Evolutionary conservation across 1,284 basidiomycete genomes (phyloP), one percentile per base, ranked within the genome.

Genomic region (Cerrena zonata): DNA sequence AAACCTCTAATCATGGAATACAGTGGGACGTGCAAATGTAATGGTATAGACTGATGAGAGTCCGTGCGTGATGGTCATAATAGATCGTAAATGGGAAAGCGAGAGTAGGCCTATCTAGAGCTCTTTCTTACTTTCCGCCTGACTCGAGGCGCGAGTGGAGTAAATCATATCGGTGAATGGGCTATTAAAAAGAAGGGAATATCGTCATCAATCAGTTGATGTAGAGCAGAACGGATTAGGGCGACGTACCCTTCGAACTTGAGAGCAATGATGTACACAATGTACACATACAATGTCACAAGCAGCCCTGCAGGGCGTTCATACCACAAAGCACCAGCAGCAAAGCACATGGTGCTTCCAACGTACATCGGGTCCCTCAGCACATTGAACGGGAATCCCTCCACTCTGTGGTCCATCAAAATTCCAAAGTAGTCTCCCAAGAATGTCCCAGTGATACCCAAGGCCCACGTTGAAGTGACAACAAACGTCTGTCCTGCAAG

Each of bases 391-490:
- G 95, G 95, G 74, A 99, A 99, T 19, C 89, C 86, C 66, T 84
- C 80, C 4, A 90, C 86, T 22, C 84, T 76, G 52, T 88, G 77
- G 64, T 93, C 85, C 93, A 97, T 96, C 49, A 98, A 75, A 61
- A 98, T 98, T n/a, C 95, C 95, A 69, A 97, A 99, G 72, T 98
- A 98, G 72, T 98, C 95, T 4, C 95, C 94, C 42, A 97, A 79
- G 75, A 93, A 94, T 1, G 91, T 94, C 52, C 94, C 94, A 5
- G 94, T 96, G 56, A 98, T 75, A 15, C 95, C 95, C 13, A 99
- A 73, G 0, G 89, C 87, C 80, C 84, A 97, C 37, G 94, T 97
- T 34, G 91, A 94, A 19, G 86, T 86, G 45, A 95, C 56, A 49
- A 97, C 94, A 55, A 95, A 82, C 18, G 79, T 72, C 65, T 93